phyloP scores from a whole-genome alignment of 2,329 filamentous ascomycete genomes.

The Phialophora verrucosa region DNA sequence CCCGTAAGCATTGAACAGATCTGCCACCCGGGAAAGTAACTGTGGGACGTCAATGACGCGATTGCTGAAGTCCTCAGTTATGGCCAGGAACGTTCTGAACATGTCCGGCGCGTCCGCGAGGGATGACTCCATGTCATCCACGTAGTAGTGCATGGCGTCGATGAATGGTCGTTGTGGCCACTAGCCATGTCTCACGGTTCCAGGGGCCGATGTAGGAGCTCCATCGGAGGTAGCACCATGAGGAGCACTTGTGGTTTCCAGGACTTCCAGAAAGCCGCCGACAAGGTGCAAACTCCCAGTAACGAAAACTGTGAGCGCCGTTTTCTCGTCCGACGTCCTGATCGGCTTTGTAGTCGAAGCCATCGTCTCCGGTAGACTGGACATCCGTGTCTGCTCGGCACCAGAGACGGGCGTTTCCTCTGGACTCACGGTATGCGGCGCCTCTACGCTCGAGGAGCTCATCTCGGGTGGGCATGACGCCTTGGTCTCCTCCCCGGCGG shows the following conservation, averaged over 20 bases:
- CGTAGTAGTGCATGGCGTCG: neutral
- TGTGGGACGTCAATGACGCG: neutral
- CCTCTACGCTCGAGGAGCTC: neutral
- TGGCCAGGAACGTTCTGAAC: neutral
- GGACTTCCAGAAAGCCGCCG: constrained; percentile 74
- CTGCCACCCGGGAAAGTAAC: neutral
- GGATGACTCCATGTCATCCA: neutral
- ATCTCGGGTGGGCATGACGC: neutral
- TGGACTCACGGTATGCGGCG: neutral
- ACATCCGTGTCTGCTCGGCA: neutral
- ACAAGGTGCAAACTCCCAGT: constrained; percentile 87
- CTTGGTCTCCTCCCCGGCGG: neutral
- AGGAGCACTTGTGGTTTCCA: constrained; percentile 56
- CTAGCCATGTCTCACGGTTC: neutral
- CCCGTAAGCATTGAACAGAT: neutral
- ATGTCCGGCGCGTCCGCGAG: too few relatives aligned
- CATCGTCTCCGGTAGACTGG: too few relatives aligned
- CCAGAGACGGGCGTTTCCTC: neutral
- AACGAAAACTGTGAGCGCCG: constrained; percentile 68
- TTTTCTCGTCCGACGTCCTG: constrained; percentile 25
- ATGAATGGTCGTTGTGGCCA: neutral
- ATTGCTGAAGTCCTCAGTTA: neutral
- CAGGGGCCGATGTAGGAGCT: neutral
- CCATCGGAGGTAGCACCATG: neutral
- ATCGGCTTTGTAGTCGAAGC: too few relatives aligned